Base-by-base conservation (phyloP, 2,329 filamentous ascomycete species). In the Hymenoscyphus albidus region DNA sequence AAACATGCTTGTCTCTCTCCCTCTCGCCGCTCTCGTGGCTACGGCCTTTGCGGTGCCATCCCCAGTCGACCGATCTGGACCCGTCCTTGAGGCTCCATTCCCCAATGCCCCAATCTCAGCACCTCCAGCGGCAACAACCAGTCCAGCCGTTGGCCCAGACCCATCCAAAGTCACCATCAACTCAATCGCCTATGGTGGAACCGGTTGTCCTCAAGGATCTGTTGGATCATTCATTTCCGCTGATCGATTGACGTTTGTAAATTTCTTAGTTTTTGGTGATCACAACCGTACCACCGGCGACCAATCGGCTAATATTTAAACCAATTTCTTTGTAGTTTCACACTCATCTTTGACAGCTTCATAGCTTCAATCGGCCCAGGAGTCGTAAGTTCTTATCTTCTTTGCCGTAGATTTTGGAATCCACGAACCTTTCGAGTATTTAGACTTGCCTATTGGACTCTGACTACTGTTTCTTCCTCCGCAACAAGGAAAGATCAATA, bases 331-430 rank as follows among this genome's bases (percentile, higher is more conserved):
- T 35, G 2, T 59, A 72, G 71, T 39, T 72, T 85, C 68, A 84
- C 82, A 40, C 76, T 85, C 68, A 80, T 83, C 69, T 84, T 83
- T 71, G 80, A 82, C 72, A 65, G 74, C 16, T 84, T 83, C 68
- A 77, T 82, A 54, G 82, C 81, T 44, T 79, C 80, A 60, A 79
- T 83, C 48, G 82, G 82, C 58, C 76, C 77, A 16, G 75, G 75
- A 61, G 74, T 81, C 62, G 35, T 35, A 10, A 35, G 35, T 35
- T 27, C 27, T 27, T 0, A 27, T 27, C 27, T 27, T 27, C 27
- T 27, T 27, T 2, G 2, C 27, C 27, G 3, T 27, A 27, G 3
- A 27, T 3, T 27, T 27, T 2, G 27, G 27, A 27, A 27, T 27
- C 27, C 3, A 27, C 27, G 3, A 27, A 27, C 3, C 2, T 27